Evolutionary conservation across 495 filamentous ascomycete species (phyloP).

Genomic region (Collariella sp.): DNA sequence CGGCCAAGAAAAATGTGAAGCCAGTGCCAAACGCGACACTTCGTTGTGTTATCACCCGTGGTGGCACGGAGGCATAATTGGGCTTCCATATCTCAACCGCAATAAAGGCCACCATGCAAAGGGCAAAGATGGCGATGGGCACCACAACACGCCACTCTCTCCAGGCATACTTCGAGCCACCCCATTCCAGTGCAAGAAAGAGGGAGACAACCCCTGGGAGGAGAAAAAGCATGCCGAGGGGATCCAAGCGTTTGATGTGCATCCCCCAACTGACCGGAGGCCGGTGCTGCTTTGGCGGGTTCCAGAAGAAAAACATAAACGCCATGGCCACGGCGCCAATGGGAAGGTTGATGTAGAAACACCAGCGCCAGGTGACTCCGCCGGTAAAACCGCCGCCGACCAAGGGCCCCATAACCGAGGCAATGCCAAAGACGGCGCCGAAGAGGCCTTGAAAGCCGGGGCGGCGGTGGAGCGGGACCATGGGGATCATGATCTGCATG

Average conservation of each 20-base stretch:
- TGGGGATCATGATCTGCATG: slow-evolving; percentile 47
- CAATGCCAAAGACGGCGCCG: slow-evolving; percentile 47
- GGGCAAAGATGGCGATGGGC: slow-evolving; percentile 56
- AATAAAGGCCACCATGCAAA: slow-evolving; percentile 55
- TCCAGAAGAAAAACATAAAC: slow-evolving; percentile 42
- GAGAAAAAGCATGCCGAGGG: slow-evolving; percentile 61
- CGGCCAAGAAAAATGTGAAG: slow-evolving; percentile 53
- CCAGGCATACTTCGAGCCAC: slow-evolving; percentile 66
- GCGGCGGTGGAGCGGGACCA: slow-evolving; percentile 47
- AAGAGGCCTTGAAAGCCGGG: slow-evolving; percentile 48
- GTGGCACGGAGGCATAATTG: slow-evolving; percentile 70
- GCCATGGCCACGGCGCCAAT: slow-evolving; percentile 45
- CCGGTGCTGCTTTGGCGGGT: slow-evolving; percentile 29
- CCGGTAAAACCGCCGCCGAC: slow-evolving; percentile 44
- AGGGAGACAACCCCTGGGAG: slow-evolving; percentile 64
- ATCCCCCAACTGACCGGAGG: slow-evolving; percentile 27
- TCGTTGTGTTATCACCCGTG: slow-evolving; percentile 62
- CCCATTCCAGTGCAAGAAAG: slow-evolving; percentile 79
- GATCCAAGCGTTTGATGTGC: slow-evolving; percentile 54
- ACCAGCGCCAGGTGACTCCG: slow-evolving; percentile 46
- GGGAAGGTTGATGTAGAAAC: slow-evolving; percentile 59
- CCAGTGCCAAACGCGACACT: slow-evolving; percentile 54
- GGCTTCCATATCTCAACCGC: slow-evolving; percentile 56
- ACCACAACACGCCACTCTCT: slow-evolving; percentile 55
- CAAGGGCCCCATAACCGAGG: slow-evolving; percentile 41